Conservation (phyloP, 805 yeast species). For the Metschnikowia dekortorum region DNA sequence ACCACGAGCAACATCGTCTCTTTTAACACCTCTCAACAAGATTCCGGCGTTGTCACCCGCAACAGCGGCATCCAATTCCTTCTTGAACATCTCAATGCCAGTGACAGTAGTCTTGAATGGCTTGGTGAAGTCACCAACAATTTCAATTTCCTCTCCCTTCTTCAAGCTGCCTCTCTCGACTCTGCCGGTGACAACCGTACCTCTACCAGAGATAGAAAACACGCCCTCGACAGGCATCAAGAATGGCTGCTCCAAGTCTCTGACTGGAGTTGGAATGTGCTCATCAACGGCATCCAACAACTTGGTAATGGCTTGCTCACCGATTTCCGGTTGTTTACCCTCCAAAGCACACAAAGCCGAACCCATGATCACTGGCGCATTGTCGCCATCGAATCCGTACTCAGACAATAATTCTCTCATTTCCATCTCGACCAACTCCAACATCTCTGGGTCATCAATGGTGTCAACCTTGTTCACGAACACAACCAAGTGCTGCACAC, state of each 20-base stretch:
- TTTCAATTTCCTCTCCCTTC: conserved; percentile 98
- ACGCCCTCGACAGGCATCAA: conserved; percentile 96
- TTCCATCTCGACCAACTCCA: conserved; percentile 99
- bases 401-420: conserved; percentile 92
- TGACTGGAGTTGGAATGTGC: conserved; percentile 91
- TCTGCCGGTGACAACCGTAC: conserved; percentile 98
- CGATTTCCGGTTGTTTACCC: conserved; percentile 84
- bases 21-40: conserved; percentile 94
- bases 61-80: conserved; percentile 94
- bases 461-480: conserved; percentile 98
- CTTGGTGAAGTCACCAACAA: conserved; percentile 85
- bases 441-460: conserved; percentile 97
- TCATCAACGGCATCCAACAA: conserved; percentile 90
- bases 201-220: conserved; percentile 98
- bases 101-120: conserved; percentile 93
- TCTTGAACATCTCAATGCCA: conserved; percentile 99
- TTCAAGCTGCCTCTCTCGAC: conserved; percentile 96
- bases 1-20: conserved; percentile 96
- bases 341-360: conserved; percentile 97
- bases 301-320: conserved; percentile 75
- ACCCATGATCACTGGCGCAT: conserved; percentile 97
- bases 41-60: conserved; percentile 99
- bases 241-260: conserved; percentile 96
- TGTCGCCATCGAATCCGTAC: conserved; percentile 97
- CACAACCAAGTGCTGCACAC: conserved; percentile 96